These are phyloP conservation scores for Exophiala alcalophila DNA, from an alignment of 2,329 filamentous ascomycete genomes.

Conservation along the genomic window DNA sequence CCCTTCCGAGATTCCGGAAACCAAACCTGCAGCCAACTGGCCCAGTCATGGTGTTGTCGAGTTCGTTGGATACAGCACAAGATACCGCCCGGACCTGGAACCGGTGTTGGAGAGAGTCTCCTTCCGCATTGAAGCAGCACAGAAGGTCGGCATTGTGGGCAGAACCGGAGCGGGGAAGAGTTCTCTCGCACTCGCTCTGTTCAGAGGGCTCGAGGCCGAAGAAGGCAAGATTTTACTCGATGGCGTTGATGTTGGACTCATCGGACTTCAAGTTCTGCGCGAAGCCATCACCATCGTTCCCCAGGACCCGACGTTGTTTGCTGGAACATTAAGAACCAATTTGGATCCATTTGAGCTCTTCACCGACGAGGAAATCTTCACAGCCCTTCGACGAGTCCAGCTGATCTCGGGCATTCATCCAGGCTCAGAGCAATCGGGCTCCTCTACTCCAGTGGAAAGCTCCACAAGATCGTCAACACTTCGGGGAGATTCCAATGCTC, in stretches of 20 bases:
- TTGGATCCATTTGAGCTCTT: conserved; percentile 88
- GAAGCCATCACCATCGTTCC: conserved; percentile 96
- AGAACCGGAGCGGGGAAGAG: conserved; percentile 96
- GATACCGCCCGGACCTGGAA: conserved; percentile 83
- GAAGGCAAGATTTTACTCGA: conserved; percentile 87
- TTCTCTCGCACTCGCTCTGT: conserved; percentile 86
- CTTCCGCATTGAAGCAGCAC: conserved; percentile 78
- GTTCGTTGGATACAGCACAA: conserved; percentile 83
- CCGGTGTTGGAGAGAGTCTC: conserved; percentile 78
- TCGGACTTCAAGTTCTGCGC: conserved; percentile 89
- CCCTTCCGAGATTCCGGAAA: conserved; percentile 69
- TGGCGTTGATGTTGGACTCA: conserved; percentile 80
- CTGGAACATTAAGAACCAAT: conserved; percentile 53
- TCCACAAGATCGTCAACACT: conserved; percentile 33
- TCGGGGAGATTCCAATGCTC: conserved; percentile 14
- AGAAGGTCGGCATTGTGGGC: conserved; percentile 96
- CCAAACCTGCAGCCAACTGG: conserved; percentile 76
- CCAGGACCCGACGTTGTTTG: conserved; percentile 63
- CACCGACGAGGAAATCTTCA: conserved; percentile 86
- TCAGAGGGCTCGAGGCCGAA: conserved; percentile 89
- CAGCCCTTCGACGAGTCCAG: conserved; percentile 80
- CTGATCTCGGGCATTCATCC: conserved; percentile 61
- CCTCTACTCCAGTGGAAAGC: conserved; percentile 35
- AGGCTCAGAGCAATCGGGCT: conserved; percentile 37
- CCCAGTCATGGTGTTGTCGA: conserved; percentile 80